Base-by-base conservation (phyloP, 108 stramenopile genomes). In the Pseudonitzschia multiseries region DNA sequence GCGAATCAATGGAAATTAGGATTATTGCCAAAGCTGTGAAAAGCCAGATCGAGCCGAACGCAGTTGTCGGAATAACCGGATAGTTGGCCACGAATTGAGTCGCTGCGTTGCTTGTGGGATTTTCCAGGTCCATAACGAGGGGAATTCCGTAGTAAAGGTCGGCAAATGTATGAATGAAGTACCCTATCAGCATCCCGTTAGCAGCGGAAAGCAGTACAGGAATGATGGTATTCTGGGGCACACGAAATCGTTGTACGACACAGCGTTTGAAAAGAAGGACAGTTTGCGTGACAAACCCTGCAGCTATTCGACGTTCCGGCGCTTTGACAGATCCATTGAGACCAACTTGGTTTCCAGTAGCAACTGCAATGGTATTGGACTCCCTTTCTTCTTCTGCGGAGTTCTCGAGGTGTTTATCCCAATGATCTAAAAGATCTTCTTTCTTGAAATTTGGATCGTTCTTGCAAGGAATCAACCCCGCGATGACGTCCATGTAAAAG, bases 341-440 rank as follows among this genome's bases (percentile, higher is more conserved):
- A n/a, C n/a, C n/a, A n/a, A n/a, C n/a, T n/a, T n/a, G n/a, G n/a
- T n/a, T n/a, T n/a, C n/a, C n/a, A n/a, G n/a, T n/a, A n/a, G n/a
- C n/a, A n/a, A n/a, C n/a, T n/a, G n/a, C n/a, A n/a, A n/a, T n/a
- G n/a, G n/a, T n/a, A n/a, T n/a, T n/a, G n/a, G n/a, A n/a, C n/a
- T n/a, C n/a, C n/a, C n/a, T n/a, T n/a, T n/a, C n/a, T n/a, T n/a
- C n/a, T n/a, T n/a, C n/a, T n/a, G n/a, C n/a, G n/a, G n/a, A n/a
- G n/a, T 69, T 69, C 29, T 69, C 69, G 27, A 24, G 46, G 10
- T 46, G 28, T 13, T 29, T 50, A 15, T 50, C 32, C 69, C 69
- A 69, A 4, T 22, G 26, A 50, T 69, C 69, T 26, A 69, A 69
- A 9, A 69, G 51, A 20, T 69, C 69, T 32, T 69, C 69, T 53